Conservation (phyloP, 495 filamentous ascomycete species). For the Daldinia concentrica region DNA sequence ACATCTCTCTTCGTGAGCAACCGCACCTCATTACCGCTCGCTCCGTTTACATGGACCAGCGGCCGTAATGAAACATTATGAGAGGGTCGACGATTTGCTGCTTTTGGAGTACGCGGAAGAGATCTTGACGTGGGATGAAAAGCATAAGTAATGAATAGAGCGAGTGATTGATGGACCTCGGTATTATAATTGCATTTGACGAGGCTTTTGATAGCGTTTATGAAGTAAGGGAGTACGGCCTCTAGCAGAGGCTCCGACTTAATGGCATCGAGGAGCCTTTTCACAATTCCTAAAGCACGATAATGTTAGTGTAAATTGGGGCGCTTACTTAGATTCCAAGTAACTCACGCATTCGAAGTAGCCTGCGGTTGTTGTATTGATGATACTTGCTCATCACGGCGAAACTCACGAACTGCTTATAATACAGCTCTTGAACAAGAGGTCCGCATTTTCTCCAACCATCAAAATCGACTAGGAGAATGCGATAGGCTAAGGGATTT, state of each 20-base stretch:
- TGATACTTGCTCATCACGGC: slow-evolving; percentile 85
- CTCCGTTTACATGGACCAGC: slow-evolving; percentile 42
- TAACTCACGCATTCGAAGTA: slow-evolving; percentile 88
- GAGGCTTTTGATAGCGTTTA: slow-evolving; percentile 77
- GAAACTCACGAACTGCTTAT: slow-evolving; percentile 88
- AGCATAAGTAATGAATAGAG: slow-evolving; percentile 91
- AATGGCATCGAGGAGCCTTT: slow-evolving; percentile 85
- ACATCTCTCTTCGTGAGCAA: slow-evolving; percentile 66
- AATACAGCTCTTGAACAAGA: slow-evolving; percentile 84
- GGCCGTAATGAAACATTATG: slow-evolving; percentile 45
- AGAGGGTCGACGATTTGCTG: slow-evolving; percentile 51
- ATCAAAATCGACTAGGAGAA: slow-evolving; percentile 90
- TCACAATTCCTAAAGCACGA: slow-evolving; percentile 75
- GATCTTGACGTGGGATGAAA: slow-evolving; percentile 72
- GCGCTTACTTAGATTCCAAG: slow-evolving; percentile 13
- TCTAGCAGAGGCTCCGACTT: slow-evolving; percentile 81
- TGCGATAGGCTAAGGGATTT: slow-evolving; percentile 91
- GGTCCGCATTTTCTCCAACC: slow-evolving; percentile 82
- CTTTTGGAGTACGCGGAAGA: slow-evolving; percentile 62
- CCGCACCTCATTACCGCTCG: slow-evolving; percentile 22
- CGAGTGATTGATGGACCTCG: slow-evolving; percentile 85
- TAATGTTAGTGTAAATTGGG: slow-evolving; percentile 21
- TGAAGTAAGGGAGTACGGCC: slow-evolving; percentile 75
- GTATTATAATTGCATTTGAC: slow-evolving; percentile 80
- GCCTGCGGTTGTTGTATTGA: slow-evolving; percentile 85